These are phyloP conservation scores for Meredithiella fracta DNA, from an alignment of 2,329 filamentous ascomycete species.

Conservation along the genomic window DNA sequence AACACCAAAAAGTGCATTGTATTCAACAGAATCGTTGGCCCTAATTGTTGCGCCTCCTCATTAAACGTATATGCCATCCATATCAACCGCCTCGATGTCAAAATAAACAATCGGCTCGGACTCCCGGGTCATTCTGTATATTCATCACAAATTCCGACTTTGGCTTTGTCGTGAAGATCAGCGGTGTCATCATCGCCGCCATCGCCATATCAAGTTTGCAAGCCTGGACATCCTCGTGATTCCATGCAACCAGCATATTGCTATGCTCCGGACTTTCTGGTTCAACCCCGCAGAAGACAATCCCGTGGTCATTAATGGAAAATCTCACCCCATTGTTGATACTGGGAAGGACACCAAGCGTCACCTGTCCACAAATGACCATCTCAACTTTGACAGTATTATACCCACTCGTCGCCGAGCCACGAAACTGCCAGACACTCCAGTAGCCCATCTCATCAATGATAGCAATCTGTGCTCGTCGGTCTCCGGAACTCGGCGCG, in stretches of 20 bases:
- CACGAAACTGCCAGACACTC: constrained; percentile 47
- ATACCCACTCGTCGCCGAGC: constrained; percentile 22
- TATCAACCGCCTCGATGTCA: constrained; percentile 12
- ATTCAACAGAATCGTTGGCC: neutral
- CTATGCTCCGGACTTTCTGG: neutral
- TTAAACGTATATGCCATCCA: constrained; percentile 10
- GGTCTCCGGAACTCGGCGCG: constrained; percentile 31
- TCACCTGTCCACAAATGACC: constrained; percentile 28
- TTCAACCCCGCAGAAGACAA: constrained; percentile 24
- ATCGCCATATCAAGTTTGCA: constrained; percentile 3
- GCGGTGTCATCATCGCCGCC: constrained; percentile 3
- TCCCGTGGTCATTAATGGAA: constrained; percentile 17
- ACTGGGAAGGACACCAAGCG: constrained; percentile 23
- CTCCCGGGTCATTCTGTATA: constrained; percentile 8
- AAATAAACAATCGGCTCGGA: constrained; percentile 9
- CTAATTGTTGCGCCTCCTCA: neutral
- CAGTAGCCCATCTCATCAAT: constrained; percentile 50
- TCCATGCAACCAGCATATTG: constrained; percentile 12
- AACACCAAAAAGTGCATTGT: neutral
- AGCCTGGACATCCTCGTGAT: constrained; percentile 7
- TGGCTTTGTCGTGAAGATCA: constrained; percentile 1
- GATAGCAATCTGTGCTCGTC: constrained; percentile 45
- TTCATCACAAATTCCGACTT: constrained; percentile 12
- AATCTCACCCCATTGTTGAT: constrained; percentile 19
- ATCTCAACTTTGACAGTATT: constrained; percentile 22